A percentile compares a stretch with the other conserved stretches of the same genome.
Conservation (phyloP, 169 alveolate genomes). For the Neospora caninum region DNA sequence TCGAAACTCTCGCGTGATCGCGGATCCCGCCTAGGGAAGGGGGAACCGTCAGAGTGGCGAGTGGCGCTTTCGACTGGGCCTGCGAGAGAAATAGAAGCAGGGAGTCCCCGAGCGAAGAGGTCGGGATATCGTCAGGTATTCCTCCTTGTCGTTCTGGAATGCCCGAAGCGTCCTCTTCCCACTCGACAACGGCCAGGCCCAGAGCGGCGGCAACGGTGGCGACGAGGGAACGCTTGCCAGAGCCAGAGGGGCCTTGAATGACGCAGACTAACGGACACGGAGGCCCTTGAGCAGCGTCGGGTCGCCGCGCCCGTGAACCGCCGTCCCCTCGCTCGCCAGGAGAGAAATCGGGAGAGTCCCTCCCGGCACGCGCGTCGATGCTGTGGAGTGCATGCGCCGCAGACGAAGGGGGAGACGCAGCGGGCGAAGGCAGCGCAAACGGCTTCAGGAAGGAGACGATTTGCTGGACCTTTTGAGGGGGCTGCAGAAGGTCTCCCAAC, state of each 20-base stretch:
- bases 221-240: slow-evolving; percentile 41
- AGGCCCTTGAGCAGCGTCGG: neutral
- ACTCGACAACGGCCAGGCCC: slow-evolving; percentile 8
- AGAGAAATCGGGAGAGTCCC: neutral
- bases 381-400: neutral
- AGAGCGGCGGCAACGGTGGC: slow-evolving; percentile 22
- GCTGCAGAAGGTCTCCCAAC: slow-evolving; percentile 15
- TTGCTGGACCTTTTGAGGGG: slow-evolving; percentile 31
- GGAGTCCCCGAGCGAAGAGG: slow-evolving; percentile 5
- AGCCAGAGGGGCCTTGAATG: slow-evolving; percentile 46
- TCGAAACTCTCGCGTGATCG: neutral
- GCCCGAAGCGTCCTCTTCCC: slow-evolving; percentile 25
- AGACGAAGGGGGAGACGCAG: neutral
- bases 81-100: neutral
- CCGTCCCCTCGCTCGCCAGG: neutral
- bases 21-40: neutral
- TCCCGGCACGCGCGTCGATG: neutral
- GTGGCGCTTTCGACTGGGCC: slow-evolving; percentile 7
- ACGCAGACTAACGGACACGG: slow-evolving; percentile 24
- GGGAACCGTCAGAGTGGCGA: neutral
- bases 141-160: neutral
- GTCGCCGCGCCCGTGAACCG: neutral
- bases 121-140: neutral
- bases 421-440: neutral
- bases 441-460: slow-evolving; percentile 8